These are phyloP conservation scores for Pichia sp. DNA, from an alignment of 1,139 yeast genomes.

Conservation along the genomic window DNA sequence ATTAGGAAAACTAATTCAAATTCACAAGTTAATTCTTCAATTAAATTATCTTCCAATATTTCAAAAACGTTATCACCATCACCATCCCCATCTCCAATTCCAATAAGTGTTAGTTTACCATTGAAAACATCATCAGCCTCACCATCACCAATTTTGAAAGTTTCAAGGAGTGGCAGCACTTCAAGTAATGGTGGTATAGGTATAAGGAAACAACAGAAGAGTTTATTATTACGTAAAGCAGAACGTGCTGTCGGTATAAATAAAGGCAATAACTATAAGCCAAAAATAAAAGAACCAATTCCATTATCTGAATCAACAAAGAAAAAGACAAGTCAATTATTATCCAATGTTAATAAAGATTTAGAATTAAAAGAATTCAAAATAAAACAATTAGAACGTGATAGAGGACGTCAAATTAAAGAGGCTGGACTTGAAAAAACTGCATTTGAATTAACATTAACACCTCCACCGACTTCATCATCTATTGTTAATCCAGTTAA, in stretches of 20 bases:
- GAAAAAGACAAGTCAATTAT: background rate
- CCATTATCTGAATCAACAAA: background rate
- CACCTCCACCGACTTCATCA: conserved; percentile 3
- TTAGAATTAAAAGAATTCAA: background rate
- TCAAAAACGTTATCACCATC: conserved; percentile 4
- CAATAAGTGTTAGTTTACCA: too few species aligned
- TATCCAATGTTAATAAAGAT: background rate
- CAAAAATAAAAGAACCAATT: conserved; percentile 2
- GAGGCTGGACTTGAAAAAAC: conserved; percentile 11
- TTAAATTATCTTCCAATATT: background rate
- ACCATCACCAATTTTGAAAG: background rate
- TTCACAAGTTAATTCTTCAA: too few species aligned
- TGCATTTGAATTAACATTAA: conserved; percentile 8
- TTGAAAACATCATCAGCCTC: background rate
- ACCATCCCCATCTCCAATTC: background rate
- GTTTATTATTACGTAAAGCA: conserved; percentile 21
- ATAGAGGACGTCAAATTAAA: conserved; percentile 4
- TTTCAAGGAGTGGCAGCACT: background rate
- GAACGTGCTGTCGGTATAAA: conserved; percentile 19
- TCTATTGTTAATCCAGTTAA: too few species aligned
- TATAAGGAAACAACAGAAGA: conserved; percentile 12
- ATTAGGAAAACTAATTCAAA: conserved; percentile 1
- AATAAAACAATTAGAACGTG: background rate
- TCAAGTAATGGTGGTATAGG: conserved; percentile 15
- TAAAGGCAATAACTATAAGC: conserved; percentile 1